Base-by-base conservation (phyloP, 148 eudicot genomes). In the Rhododendron ferrugineum region DNA sequence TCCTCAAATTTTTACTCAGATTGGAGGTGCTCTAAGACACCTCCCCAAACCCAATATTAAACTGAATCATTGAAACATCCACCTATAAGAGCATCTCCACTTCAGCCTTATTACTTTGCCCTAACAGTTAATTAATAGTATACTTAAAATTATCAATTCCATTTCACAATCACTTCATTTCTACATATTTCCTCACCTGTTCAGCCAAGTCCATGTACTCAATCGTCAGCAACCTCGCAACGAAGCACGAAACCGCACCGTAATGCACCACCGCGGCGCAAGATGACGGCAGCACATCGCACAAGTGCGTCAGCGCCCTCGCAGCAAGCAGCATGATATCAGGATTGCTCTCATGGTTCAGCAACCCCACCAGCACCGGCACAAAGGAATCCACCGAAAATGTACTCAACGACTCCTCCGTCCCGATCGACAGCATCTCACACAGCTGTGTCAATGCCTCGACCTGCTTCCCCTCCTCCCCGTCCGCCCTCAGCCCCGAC, bases 151-250 rank as follows among this genome's bases (percentile, higher is more conserved):
- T 54, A 18, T 15, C 23, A 54, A 54, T 52, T 56, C 62, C 22
- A 18, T 56, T 56, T 56, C 62, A 56, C 26, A 70, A 30, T 30
- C 75, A 34, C 37, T 70, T 70, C 75, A 70, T 30, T 70, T 22
- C 52, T 37, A 60, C 18, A 0, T 4, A 82, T 23, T 34, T 5
- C 2, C 86, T 74, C 83, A 95, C 99, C 99, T 96, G 99, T 81
- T 96, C 98, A 87, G 99, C 99, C 92, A 96, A 90, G 90, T 96
- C 99, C 98, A 96, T 96, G 89, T 96, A 96, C 89, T 96, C 97
- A 80, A 96, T 96, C 1, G 98, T 95, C 83, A 96, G 88, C 89
- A 96, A 77, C 88, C 99, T 88, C 4, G 98, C 97, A 89, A 95
- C 95, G 40, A 96, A 95, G 79, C 98, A 96, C 76, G 90, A 84